Evolutionary conservation across 2,329 filamentous ascomycete genomes (phyloP).

Genomic region (Grosmannia penicillata): DNA sequence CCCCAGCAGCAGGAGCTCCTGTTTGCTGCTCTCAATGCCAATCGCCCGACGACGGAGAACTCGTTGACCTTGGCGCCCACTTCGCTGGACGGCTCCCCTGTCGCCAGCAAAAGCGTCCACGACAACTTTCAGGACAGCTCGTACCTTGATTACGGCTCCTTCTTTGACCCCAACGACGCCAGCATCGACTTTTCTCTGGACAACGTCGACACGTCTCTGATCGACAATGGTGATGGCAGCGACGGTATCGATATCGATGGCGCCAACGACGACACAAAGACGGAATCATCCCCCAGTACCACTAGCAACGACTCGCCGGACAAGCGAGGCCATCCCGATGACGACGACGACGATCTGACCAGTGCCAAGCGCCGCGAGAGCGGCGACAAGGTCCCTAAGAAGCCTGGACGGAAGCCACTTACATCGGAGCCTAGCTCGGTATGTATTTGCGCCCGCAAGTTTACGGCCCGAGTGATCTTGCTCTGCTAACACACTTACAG

Average conservation of each 20-base stretch:
- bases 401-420: constrained; percentile 88
- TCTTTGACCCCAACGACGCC: constrained; percentile 52
- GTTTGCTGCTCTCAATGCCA: constrained; percentile 62
- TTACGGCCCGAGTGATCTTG: too few relatives aligned
- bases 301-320: constrained; percentile 46
- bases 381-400: constrained; percentile 79
- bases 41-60: constrained; percentile 31
- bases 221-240: constrained; percentile 36
- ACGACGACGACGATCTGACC: constrained; percentile 49
- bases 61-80: constrained; percentile 29
- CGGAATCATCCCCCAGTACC: constrained; percentile 38
- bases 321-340: constrained; percentile 60
- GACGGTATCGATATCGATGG: constrained; percentile 25
- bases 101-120: constrained; percentile 25
- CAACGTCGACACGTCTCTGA: constrained; percentile 26
- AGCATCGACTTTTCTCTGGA: constrained; percentile 61
- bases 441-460: constrained; percentile 40
- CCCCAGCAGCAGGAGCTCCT: constrained; percentile 64
- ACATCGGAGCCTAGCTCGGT: constrained; percentile 93
- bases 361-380: constrained; percentile 61
- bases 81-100: constrained; percentile 34
- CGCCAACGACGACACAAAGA: constrained; percentile 13
- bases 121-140: constrained; percentile 57
- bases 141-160: constrained; percentile 68
- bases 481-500: too few relatives aligned